These are phyloP conservation scores for Xylaria scruposa DNA, from an alignment of 495 filamentous ascomycete genomes.

Conservation along the genomic window DNA sequence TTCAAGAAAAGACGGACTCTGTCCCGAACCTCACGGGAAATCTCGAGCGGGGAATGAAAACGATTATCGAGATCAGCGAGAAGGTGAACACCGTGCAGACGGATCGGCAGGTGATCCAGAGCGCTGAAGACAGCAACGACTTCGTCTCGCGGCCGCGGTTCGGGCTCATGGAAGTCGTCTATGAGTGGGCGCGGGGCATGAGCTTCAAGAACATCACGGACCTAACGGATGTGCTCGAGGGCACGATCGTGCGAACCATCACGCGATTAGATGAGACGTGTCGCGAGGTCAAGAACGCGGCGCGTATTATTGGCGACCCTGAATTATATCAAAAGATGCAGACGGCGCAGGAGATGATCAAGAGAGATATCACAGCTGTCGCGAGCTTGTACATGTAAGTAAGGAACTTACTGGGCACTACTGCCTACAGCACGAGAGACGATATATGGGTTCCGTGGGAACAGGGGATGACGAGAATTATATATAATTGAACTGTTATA, in stretches of 20 bases:
- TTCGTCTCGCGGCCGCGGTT: slow-evolving; percentile 88
- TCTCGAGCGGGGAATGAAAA: slow-evolving; percentile 82
- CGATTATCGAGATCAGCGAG: slow-evolving; percentile 86
- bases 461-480: background rate
- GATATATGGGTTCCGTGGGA: background rate
- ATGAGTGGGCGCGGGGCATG: slow-evolving; percentile 98
- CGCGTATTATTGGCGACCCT: slow-evolving; percentile 95
- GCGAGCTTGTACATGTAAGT: slow-evolving; percentile 83
- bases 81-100: slow-evolving; percentile 89
- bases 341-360: slow-evolving; percentile 94
- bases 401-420: background rate
- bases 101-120: slow-evolving; percentile 87
- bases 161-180: slow-evolving; percentile 94
- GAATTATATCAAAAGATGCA: slow-evolving; percentile 95
- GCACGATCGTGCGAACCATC: slow-evolving; percentile 93
- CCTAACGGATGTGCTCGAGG: slow-evolving; percentile 94
- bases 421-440: too few species aligned
- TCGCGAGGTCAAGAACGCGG: slow-evolving; percentile 95
- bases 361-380: slow-evolving; percentile 91
- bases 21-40: slow-evolving; percentile 82
- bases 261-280: slow-evolving; percentile 94
- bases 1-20: slow-evolving; percentile 93
- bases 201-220: slow-evolving; percentile 98
- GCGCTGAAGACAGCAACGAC: slow-evolving; percentile 87
- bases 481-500: background rate